Evolutionary conservation across 371 early-diverging fungal species (phyloP).

Genomic region (Parasitella parasitica): DNA sequence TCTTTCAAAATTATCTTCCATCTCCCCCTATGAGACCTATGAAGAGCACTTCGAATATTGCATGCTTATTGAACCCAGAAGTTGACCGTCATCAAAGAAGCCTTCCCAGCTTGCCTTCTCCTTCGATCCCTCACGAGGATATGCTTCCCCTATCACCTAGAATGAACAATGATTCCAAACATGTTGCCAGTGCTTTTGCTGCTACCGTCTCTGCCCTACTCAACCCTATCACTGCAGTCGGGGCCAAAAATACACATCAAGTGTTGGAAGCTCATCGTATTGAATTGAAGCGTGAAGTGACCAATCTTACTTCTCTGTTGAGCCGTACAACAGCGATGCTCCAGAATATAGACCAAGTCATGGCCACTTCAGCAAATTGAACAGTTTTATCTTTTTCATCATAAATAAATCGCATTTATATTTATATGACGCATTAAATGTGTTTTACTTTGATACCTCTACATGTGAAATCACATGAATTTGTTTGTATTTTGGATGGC

Average conservation of each 20-base stretch:
- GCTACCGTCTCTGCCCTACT: slow-evolving; percentile 17
- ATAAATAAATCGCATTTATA: not conserved
- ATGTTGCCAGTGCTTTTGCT: slow-evolving; percentile 18
- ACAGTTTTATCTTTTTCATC: slow-evolving; percentile 1
- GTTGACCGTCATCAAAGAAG: slow-evolving; percentile 18
- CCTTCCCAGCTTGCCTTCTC: slow-evolving; percentile 40
- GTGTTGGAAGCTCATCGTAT: slow-evolving; percentile 61
- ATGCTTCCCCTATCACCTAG: slow-evolving; percentile 12
- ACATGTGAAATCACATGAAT: slow-evolving; percentile 17
- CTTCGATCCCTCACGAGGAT: slow-evolving; percentile 36
- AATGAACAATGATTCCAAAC: slow-evolving; percentile 11
- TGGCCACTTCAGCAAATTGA: slow-evolving; percentile 11
- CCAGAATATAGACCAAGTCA: slow-evolving; percentile 60
- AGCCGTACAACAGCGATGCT: slow-evolving; percentile 61
- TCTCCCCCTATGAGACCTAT: slow-evolving; percentile 45
- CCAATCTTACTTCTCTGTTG: slow-evolving; percentile 57
- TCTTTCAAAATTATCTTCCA: slow-evolving; percentile 30
- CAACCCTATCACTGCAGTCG: slow-evolving; percentile 29
- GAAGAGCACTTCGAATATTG: slow-evolving; percentile 18
- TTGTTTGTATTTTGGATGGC: not conserved
- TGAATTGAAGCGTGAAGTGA: slow-evolving; percentile 63
- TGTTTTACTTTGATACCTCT: not conserved
- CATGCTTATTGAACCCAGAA: slow-evolving; percentile 40
- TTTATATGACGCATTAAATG: not conserved
- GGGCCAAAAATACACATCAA: slow-evolving; percentile 32